Conservation (phyloP, 192 early-diverging fungal species). For the Backusella psychrophila region DNA sequence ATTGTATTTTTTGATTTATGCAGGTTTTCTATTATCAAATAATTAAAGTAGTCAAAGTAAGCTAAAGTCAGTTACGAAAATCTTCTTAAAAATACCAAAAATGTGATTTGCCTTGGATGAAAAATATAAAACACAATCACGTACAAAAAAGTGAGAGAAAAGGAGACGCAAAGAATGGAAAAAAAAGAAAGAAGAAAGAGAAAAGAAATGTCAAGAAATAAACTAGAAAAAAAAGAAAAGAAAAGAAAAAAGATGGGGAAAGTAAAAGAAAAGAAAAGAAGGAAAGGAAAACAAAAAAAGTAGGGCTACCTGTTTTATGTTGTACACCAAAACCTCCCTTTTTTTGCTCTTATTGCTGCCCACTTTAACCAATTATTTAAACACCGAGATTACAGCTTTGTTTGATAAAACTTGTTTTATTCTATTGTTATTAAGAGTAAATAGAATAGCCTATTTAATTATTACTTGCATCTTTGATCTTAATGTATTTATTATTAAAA, state of each 20-base stretch:
- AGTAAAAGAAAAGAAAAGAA: not conserved
- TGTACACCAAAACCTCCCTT: not conserved
- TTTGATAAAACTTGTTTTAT: not conserved
- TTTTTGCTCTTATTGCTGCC: not conserved
- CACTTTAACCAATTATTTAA: not conserved
- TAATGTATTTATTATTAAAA: not conserved
- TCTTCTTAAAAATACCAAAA: not conserved
- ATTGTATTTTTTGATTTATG: not conserved
- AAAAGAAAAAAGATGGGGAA: not conserved
- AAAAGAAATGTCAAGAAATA: not conserved
- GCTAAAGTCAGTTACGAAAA: not conserved
- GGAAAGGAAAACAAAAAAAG: not conserved
- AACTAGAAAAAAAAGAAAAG: not conserved
- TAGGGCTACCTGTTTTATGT: not conserved
- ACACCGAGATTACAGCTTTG: not conserved
- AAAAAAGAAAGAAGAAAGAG: not conserved
- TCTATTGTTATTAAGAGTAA: not conserved
- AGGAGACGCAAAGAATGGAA: not conserved
- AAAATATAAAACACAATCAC: not conserved
- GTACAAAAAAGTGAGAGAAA: not conserved
- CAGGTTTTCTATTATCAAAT: constrained; percentile 6
- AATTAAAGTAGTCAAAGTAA: not conserved
- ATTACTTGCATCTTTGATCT: not conserved
- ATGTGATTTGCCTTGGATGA: not conserved
- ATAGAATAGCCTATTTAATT: not conserved